Base-by-base conservation (phyloP, 345 rosid genomes). In the Physaria fendleri region DNA sequence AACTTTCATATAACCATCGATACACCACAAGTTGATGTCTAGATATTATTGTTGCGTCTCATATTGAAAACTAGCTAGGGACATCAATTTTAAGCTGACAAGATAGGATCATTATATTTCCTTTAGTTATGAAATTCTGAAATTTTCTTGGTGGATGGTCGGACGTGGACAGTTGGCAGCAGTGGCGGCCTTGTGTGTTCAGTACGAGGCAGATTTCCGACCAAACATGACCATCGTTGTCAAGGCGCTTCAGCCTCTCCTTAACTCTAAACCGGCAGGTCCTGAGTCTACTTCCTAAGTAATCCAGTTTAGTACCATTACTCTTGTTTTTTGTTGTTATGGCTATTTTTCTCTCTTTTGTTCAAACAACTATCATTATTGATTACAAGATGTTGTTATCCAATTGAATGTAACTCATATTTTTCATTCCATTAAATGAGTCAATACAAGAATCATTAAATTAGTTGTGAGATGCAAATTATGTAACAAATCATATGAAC, bases 201-300 rank as follows among this genome's bases (percentile, higher is more conserved):
- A 94, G 71, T 90, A 94, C 5, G 97, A 94, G 69, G 89, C 99
- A 24, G 99, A 87, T 35, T 94, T 94, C 62, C 69, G 97, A 56
- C 99, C 99, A 15, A 94, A 90, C 78, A 90, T 94, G 99, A 90
- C 95, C 18, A 94, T 94, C 9, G 97, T 94, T 28, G 97, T 90
- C 33, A 90, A 94, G 81, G 99, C 99, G 48, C 84, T 94, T 37
- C 95, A 87, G 59, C 97, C 99, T 29, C 96, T 94, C 67, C 84
- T 87, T 21, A 87, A 85, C 74, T 78, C 88, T 48, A 82, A 78
- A 73, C 85, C 91, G 22, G 71, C 78, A 7, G 91, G 82, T 33
- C 75, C 83, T 14, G 83, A 79, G 14, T 53, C 79, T 39, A 38
- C 62, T 30, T 41, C 79, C 52, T 80, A 75, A 78, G 23, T 50